Percentiles rank a stretch among this genome's conserved stretches.
phyloP scores from a whole-genome alignment of 1,139 yeast genomes.

The Taphrina populina region DNA sequence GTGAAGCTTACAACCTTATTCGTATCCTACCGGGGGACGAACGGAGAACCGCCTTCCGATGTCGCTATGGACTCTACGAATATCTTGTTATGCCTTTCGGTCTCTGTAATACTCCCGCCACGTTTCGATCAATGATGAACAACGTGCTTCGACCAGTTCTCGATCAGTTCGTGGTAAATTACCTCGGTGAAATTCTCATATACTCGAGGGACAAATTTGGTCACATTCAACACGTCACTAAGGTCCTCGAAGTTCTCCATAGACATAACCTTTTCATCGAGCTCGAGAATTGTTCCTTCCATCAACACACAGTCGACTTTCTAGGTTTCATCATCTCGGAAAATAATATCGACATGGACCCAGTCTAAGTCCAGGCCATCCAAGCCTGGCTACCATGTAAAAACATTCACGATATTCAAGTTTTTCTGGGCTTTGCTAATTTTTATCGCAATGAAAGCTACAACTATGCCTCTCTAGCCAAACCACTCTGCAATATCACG shows the following conservation, averaged over 20 bases:
- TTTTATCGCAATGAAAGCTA: constrained; percentile 35
- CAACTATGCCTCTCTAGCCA: constrained; percentile 10
- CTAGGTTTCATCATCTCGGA: constrained; percentile 31
- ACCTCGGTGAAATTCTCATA: constrained; percentile 44
- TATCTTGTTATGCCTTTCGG: constrained; percentile 39
- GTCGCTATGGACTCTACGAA: constrained; percentile 31
- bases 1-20: constrained; percentile 40
- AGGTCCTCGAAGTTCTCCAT: not conserved
- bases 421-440: constrained; percentile 33
- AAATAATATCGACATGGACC: constrained; percentile 33
- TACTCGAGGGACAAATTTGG: constrained; percentile 29
- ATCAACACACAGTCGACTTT: no score
- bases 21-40: constrained; percentile 44
- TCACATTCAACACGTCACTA: constrained; percentile 5
- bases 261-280: not conserved
- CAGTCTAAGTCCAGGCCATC: constrained; percentile 27
- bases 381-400: constrained; percentile 33
- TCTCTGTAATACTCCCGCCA: constrained; percentile 32
- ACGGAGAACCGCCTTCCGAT: constrained; percentile 32
- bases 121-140: constrained; percentile 39
- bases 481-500: not conserved
- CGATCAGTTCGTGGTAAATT: constrained; percentile 39
- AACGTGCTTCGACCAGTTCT: constrained; percentile 34
- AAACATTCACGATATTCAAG: constrained; percentile 8
- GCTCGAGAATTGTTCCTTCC: constrained; percentile 15